phyloP scores from a whole-genome alignment of 352 stramenopile genomes.

The Phytophthora vignae region DNA sequence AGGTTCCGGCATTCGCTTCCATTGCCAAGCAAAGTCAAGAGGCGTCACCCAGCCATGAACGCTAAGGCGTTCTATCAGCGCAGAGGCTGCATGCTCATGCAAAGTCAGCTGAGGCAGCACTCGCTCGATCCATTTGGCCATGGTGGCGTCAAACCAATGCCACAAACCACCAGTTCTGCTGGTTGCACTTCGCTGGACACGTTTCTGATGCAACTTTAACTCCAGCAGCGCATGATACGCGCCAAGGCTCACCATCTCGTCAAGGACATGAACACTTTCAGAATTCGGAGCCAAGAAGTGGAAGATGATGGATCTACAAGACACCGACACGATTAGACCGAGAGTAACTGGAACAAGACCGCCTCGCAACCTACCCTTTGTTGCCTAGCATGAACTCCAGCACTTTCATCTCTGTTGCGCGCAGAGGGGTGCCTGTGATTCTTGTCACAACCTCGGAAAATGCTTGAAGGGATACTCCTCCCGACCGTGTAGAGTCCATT shows the following conservation, averaged over 20 bases:
- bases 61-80: slow-evolving; percentile 23
- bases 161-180: slow-evolving; percentile 42
- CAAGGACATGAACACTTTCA: slow-evolving; percentile 36
- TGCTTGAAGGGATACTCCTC: slow-evolving; percentile 25
- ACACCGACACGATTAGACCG: slow-evolving; percentile 1
- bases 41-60: slow-evolving; percentile 35
- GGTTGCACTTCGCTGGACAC: slow-evolving; percentile 23
- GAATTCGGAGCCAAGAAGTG: slow-evolving; percentile 41
- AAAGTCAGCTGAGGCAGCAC: slow-evolving; percentile 9
- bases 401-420: slow-evolving; percentile 30
- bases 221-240: slow-evolving; percentile 38
- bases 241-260: slow-evolving; percentile 34
- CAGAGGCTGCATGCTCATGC: not conserved
- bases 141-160: slow-evolving; percentile 51
- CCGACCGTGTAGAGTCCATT: slow-evolving; percentile 23
- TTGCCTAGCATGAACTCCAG: slow-evolving; percentile 33
- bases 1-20: slow-evolving; percentile 21
- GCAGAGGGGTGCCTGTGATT: slow-evolving; percentile 31
- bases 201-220: slow-evolving; percentile 36
- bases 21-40: slow-evolving; percentile 40
- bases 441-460: slow-evolving; percentile 25
- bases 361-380: slow-evolving; percentile 29
- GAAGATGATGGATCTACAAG: slow-evolving; percentile 32
- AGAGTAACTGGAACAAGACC: not conserved
- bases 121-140: slow-evolving; percentile 41